These are phyloP conservation scores for Bretziella fagacearum DNA, from an alignment of 2,329 filamentous ascomycete genomes.

Conservation along the genomic window DNA sequence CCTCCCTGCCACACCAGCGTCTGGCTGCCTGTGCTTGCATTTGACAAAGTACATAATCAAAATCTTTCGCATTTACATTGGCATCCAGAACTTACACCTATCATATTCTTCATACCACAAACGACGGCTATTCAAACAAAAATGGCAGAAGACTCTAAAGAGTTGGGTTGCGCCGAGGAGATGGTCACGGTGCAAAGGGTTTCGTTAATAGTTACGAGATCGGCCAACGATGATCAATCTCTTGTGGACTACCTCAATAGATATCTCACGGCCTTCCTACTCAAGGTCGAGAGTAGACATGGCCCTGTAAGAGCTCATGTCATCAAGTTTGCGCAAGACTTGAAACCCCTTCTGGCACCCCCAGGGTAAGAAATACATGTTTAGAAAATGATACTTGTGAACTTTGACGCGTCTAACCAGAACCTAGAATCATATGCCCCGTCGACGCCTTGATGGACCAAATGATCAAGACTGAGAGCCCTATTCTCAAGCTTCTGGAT, in stretches of 20 bases:
- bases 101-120: too few relatives aligned
- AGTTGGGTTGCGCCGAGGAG: too few relatives aligned
- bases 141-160: too few relatives aligned
- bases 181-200: conserved; percentile 70
- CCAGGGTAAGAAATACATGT: conserved; percentile 25
- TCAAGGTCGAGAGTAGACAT: conserved; percentile 74
- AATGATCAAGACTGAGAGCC: conserved; percentile 59
- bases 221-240: conserved; percentile 70
- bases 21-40: too few relatives aligned
- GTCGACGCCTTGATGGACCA: conserved; percentile 74
- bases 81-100: too few relatives aligned
- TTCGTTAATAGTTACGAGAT: conserved; percentile 60
- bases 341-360: conserved; percentile 38
- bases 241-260: conserved; percentile 60
- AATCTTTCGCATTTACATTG: too few relatives aligned
- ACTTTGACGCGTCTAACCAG: not conserved
- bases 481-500: conserved; percentile 74
- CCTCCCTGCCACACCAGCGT: too few relatives aligned
- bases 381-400: not conserved
- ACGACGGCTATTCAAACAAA: too few relatives aligned
- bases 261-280: conserved; percentile 64
- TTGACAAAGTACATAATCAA: too few relatives aligned
- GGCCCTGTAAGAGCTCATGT: conserved; percentile 62
- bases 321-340: conserved; percentile 32
- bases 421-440: conserved; percentile 52